These are phyloP conservation scores for Phytopythium boreale DNA, from an alignment of 352 stramenopile genomes.

Conservation along the genomic window DNA sequence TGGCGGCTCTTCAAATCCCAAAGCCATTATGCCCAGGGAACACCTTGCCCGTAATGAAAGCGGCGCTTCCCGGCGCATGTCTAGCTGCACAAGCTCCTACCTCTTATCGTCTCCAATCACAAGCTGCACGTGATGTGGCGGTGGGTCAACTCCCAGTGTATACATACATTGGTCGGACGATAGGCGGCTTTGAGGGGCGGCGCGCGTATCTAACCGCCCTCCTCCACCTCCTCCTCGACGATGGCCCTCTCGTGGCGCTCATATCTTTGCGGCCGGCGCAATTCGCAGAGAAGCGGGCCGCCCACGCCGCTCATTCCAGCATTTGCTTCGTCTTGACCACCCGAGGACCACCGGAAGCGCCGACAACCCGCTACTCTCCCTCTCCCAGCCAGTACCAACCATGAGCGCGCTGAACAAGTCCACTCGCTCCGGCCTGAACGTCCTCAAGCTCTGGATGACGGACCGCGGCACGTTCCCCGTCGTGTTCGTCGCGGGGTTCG, in stretches of 20 bases:
- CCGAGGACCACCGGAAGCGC: background rate
- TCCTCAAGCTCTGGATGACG: constrained; percentile 57
- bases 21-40: constrained; percentile 1
- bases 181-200: background rate
- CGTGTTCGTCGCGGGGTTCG: constrained; percentile 38
- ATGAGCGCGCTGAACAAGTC: constrained; percentile 12
- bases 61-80: background rate
- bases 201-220: background rate
- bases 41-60: background rate
- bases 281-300: background rate
- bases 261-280: background rate
- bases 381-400: background rate
- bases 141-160: too few species aligned
- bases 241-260: background rate
- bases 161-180: background rate
- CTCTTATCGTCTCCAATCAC: too few species aligned
- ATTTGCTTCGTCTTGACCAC: background rate
- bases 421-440: constrained; percentile 29
- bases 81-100: background rate
- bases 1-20: background rate
- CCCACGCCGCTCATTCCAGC: background rate
- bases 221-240: background rate
- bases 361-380: background rate
- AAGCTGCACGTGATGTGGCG: too few species aligned
- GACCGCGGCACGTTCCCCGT: constrained; percentile 61